Evolutionary conservation across 306 rosid species (phyloP), one percentile per base, ranked within the genome.

Genomic region (Pueraria montana): DNA sequence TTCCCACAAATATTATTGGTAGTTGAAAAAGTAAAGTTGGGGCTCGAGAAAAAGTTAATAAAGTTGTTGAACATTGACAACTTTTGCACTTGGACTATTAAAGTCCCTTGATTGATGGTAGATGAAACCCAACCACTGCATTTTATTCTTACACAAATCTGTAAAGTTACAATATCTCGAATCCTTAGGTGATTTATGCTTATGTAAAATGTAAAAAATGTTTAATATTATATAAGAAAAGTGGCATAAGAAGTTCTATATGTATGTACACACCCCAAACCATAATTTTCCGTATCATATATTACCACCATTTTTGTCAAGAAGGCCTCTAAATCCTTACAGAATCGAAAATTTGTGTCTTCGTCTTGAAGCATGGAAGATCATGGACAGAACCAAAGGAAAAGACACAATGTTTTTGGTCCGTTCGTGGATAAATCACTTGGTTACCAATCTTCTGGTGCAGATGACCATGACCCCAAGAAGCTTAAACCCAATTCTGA

Each of bases 401-500:
- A 81, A 21, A 61, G 73, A 34, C 66, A 46, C 26, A 72, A 61
- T 30, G 79, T 62, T 9, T 81, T 81, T 66, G 48, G 79, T 5
- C 66, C 3, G 27, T 72, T 81, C 2, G 84, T 81, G 55, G 84
- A 81, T 46, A 71, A 59, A 45, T 21, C 52, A 13, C 72, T 80
- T 43, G 78, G 69, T 26, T 26, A 40, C 36, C 14, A 20, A 53
- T 14, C 69, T 55, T 70, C 52, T 7, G 61, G 18, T 61, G 40
- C 72, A 71, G 30, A 80, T 18, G 24, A 71, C 11, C 73, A 61
- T 34, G 84, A 40, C 5, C 55, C 64, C 20, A 81, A 72, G 79
- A 81, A 72, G 70, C 43, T 30, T 24, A 81, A 72, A 38, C 53
- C 14, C 42, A 81, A 82, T 65, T 82, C 70, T 24, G 81, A 52